phyloP scores from a whole-genome alignment of 139 green algal genomes.

The Chlamydomonas sphaeroides region DNA sequence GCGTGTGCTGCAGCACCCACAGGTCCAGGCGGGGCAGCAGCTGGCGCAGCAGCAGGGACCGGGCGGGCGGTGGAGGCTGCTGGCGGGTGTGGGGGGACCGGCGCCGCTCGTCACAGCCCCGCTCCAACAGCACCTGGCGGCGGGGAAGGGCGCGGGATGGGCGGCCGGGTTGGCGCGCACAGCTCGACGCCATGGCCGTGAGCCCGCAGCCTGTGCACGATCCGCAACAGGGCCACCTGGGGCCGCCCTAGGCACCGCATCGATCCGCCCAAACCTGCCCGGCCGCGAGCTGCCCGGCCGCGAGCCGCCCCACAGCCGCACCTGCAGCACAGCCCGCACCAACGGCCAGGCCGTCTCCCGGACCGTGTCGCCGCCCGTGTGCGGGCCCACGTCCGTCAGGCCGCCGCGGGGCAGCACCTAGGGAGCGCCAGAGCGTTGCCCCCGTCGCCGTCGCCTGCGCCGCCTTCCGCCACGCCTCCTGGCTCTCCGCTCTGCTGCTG shows the following conservation, averaged over 20 bases:
- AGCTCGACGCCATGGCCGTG: neutral
- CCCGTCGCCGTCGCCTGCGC: too few relatives aligned
- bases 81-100: neutral
- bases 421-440: too few relatives aligned
- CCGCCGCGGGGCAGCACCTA: slow-evolving; percentile 26
- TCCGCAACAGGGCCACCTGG: too few relatives aligned
- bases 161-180: too few relatives aligned
- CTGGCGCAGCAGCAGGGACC: neutral
- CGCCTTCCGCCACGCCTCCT: too few relatives aligned
- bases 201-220: too few relatives aligned
- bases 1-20: slow-evolving; percentile 50
- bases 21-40: slow-evolving; percentile 49
- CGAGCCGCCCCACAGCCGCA: neutral
- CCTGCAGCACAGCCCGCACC: slow-evolving; percentile 41
- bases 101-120: neutral
- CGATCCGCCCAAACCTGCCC: neutral
- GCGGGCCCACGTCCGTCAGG: slow-evolving; percentile 47
- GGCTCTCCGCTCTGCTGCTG: neutral
- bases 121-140: neutral
- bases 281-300: neutral
- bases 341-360: slow-evolving; percentile 48
- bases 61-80: neutral
- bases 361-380: slow-evolving; percentile 31
- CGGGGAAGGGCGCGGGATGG: neutral
- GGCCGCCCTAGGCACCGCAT: too few relatives aligned